Evolutionary conservation across 352 stramenopile species (phyloP), one percentile per base, ranked within the genome.

Genomic region (Globisporangium middletonii): DNA sequence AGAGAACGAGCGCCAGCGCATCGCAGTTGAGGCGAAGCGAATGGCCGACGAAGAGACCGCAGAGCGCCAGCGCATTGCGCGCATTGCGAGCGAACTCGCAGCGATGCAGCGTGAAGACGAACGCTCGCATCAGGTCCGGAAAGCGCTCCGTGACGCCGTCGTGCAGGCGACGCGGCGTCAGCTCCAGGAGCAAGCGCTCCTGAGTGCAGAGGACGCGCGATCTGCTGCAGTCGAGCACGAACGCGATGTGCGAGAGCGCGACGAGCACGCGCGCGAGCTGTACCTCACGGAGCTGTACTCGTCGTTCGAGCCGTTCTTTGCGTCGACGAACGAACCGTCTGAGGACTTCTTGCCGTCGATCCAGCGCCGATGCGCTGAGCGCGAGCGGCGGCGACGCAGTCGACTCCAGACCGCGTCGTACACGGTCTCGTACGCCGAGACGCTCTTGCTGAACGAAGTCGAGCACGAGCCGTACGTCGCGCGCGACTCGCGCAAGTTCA

Each of bases 281-380:
- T 76, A 73, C 28, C 57, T 88, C 13, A 71, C 62, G 0, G 78
- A 85, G 45, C 50, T 91, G 11, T 89, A 89, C 55, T 68, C 68
- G 11, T 69, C 77, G 27, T 80, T 86, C 44, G 62, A 73, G 42
- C 77, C 81, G 23, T 86, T 76, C 57, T 91, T 83, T 41, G 48
- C 65, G 0, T 53, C 52, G 27, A 83, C 78, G 1, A 62, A 56
- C 26, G 33, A 65, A 12, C 64, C 68, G 13, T 81, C 65, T 0
- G 78, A 88, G 53, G 65, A 72, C 2, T 79, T 86, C 45, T 50
- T 91, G 12, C 77, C 78, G 44, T 64, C 59, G 19, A 71, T 88
- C 44, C 65, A 78, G 12, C 65, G 64, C 33, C 73, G 68, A 61
- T 57, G 71, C 58, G 49, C 64, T 30, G 59, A 67, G 46, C 63